A percentile compares a stretch with the other conserved stretches of the same genome.
phyloP scores from a whole-genome alignment of 148 eudicot species.

The Simmondsia chinensis region DNA sequence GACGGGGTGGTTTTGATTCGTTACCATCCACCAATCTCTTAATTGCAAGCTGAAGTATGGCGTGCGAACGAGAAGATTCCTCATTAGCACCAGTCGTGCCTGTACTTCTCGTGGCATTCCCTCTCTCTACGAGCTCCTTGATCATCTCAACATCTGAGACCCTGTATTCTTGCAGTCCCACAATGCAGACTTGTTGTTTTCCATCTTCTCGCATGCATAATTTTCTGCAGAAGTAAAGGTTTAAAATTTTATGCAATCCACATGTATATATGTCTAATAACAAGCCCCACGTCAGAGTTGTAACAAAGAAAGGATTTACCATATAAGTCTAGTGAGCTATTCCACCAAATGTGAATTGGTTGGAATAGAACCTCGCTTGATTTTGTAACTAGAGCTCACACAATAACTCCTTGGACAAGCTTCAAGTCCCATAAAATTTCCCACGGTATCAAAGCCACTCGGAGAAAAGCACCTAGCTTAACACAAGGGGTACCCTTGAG shows the following conservation, averaged over 20 bases:
- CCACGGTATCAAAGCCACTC: too few species aligned
- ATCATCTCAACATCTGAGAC: constrained; percentile 90
- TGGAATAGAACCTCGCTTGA: too few species aligned
- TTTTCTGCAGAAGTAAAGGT: constrained; percentile 43
- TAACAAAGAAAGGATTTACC: too few species aligned
- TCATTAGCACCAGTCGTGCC: constrained; percentile 99
- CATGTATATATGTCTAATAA: not conserved
- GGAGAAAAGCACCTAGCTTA: too few species aligned
- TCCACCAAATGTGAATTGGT: too few species aligned
- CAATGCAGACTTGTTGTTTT: constrained; percentile 93
- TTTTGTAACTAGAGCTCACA: too few species aligned
- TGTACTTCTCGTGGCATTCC: constrained; percentile 85
- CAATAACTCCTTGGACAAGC: too few species aligned
- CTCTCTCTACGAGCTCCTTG: constrained; percentile 91
- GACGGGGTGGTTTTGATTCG: constrained; percentile 70
- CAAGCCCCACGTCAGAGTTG: too few species aligned
- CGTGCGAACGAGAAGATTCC: constrained; percentile 98
- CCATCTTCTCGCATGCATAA: constrained; percentile 98
- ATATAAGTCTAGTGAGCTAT: too few species aligned
- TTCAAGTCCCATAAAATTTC: too few species aligned
- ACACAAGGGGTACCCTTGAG: too few species aligned
- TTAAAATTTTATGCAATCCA: not conserved
- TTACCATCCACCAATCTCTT: constrained; percentile 66
- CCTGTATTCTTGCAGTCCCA: constrained; percentile 89
- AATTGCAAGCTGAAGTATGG: constrained; percentile 90